Base-by-base conservation (phyloP, 192 early-diverging fungal genomes). In the Entomortierella beljakovae region DNA sequence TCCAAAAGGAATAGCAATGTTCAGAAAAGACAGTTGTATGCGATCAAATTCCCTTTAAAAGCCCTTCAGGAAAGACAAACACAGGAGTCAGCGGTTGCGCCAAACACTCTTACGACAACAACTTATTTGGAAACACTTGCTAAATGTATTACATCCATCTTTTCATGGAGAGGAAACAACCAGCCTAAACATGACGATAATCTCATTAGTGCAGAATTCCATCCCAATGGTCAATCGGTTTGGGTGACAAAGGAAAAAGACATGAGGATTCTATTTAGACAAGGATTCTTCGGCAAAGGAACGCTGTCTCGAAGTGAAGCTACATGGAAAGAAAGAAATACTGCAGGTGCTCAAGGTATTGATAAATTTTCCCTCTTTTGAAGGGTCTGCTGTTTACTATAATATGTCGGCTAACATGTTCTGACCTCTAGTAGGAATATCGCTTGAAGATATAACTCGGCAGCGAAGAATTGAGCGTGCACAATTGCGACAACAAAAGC, bases 271-370 rank as follows among this genome's bases (percentile, higher is more conserved):
- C 67, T 92, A 33, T 94, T 91, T 90, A 57, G 75, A 18, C 79
- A 86, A 38, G 93, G 93, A 0, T 90, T 88, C 62, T 93, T 89
- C 80, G 92, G 93, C 23, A 94, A 94, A 57, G 93, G 91, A 2
- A 87, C 85, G 10, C 71, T 97, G 23, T 95, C 94, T 22, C 77
- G 95, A 22, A 91, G 94, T 35, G 88, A 94, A 25, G 85, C 94
- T 2, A 94, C 93, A 5, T 97, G 94, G 94, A 65, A 79, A 35
- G 54, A 70, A 63, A 51, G 68, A 60, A 75, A 70, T 57, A 22
- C 80, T 54, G 26, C 59, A 50, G 49, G 49, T 40, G 38, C 50
- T 61, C 33, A 68, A 58, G 66, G 61, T 79, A 67, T 5, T 20
- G 32, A 13, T 33, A 8, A n/a, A 49, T 32, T 20, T 46, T 37